Evolutionary conservation across 495 filamentous ascomycete species (phyloP).

Genomic region (Daldinia concentrica): DNA sequence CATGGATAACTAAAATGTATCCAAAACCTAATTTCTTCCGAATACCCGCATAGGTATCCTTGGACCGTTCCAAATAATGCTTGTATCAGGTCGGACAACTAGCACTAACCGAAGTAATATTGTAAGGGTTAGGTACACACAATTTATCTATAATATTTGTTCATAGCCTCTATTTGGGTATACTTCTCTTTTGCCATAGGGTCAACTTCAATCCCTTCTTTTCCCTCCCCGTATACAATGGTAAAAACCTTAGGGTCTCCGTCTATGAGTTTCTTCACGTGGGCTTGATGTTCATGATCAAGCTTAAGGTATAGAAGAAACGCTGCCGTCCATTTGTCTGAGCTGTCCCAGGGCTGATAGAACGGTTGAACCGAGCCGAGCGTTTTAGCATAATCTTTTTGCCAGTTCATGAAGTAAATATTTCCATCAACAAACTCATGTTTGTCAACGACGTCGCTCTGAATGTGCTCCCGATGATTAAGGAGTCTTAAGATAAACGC

Average conservation of each 20-base stretch:
- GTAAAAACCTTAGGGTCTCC: neutral
- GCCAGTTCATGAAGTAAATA: slow-evolving; percentile 9
- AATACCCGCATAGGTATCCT: too few relatives aligned
- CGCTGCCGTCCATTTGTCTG: slow-evolving; percentile 22
- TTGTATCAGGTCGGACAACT: too few relatives aligned
- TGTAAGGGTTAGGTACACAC: too few relatives aligned
- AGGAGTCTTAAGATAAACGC: slow-evolving; percentile 20
- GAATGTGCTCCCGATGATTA: slow-evolving; percentile 13
- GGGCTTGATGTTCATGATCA: neutral
- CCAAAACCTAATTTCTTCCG: too few relatives aligned
- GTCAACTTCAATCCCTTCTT: neutral
- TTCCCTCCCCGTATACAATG: neutral
- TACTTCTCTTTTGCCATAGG: neutral
- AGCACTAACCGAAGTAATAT: too few relatives aligned
- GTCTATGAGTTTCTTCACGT: neutral
- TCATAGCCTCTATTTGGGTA: too few relatives aligned
- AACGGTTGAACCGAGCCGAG: slow-evolving; percentile 12
- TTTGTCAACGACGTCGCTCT: neutral
- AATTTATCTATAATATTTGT: too few relatives aligned
- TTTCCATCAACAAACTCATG: neutral
- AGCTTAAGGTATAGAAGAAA: slow-evolving; percentile 28
- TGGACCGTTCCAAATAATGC: too few relatives aligned
- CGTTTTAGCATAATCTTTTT: slow-evolving; percentile 1
- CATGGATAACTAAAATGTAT: too few relatives aligned
- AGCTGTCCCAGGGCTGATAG: slow-evolving; percentile 7